These are phyloP conservation scores for Ehretia macrophylla DNA, from an alignment of 257 asterid genomes.

Conservation along the genomic window DNA sequence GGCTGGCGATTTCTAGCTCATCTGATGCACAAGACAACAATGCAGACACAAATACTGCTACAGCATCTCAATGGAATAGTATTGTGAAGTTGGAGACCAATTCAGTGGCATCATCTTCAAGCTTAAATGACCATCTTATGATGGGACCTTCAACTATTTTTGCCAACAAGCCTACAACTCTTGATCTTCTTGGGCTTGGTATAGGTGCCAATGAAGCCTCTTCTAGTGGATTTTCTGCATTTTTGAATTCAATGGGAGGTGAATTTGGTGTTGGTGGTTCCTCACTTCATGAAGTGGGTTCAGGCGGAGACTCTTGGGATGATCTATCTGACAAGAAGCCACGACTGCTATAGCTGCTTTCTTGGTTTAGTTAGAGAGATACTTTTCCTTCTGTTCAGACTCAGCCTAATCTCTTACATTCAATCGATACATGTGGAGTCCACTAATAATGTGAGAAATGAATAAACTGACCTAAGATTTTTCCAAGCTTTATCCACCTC, in stretches of 20 bases:
- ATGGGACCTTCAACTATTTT: slow-evolving; percentile 40
- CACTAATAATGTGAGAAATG: too few species aligned
- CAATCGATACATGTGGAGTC: too few species aligned
- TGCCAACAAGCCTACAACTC: slow-evolving; percentile 51
- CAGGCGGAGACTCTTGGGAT: slow-evolving; percentile 55
- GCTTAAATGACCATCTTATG: slow-evolving; percentile 45
- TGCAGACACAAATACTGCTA: background rate
- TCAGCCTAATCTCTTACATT: too few species aligned
- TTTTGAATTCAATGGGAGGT: slow-evolving; percentile 40
- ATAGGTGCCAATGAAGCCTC: slow-evolving; percentile 35
- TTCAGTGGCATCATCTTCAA: slow-evolving; percentile 40
- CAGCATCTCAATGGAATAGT: slow-evolving; percentile 20
- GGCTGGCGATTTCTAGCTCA: slow-evolving; percentile 39
- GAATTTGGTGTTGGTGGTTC: slow-evolving; percentile 20
- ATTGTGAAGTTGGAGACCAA: slow-evolving; percentile 48
- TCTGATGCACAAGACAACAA: slow-evolving; percentile 18
- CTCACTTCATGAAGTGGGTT: slow-evolving; percentile 20
- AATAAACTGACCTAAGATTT: too few species aligned
- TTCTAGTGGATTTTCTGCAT: slow-evolving; percentile 39
- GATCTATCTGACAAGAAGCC: slow-evolving; percentile 57
- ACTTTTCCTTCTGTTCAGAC: too few species aligned
- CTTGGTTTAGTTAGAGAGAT: background rate
- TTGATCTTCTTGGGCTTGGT: slow-evolving; percentile 78
- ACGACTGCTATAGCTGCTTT: slow-evolving; percentile 33
- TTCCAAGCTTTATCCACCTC: too few species aligned